These are phyloP conservation scores for Acanthamoeba healyi DNA, from an alignment of 208 protist species.

Conservation along the genomic window DNA sequence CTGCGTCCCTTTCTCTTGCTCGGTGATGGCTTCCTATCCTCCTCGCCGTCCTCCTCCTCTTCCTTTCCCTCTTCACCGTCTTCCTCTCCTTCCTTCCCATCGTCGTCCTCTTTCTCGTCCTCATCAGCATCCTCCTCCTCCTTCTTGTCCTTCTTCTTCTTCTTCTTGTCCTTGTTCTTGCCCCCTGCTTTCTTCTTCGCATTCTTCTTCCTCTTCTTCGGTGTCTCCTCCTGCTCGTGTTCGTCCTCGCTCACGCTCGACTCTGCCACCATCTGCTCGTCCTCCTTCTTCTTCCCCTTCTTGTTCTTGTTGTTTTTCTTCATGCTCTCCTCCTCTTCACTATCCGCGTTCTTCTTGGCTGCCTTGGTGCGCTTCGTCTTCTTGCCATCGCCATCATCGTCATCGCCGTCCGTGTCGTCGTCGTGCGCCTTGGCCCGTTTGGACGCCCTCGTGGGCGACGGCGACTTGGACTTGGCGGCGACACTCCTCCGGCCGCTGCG, in stretches of 20 bases:
- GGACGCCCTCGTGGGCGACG: background rate
- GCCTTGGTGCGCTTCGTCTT: no score
- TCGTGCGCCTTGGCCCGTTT: background rate
- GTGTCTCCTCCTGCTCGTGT: background rate
- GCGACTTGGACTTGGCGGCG: background rate
- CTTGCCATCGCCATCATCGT: background rate
- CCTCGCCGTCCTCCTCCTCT: conserved; percentile 11
- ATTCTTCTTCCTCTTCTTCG: background rate
- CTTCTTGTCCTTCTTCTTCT: background rate
- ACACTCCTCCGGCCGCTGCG: background rate
- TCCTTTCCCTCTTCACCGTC: conserved; percentile 8
- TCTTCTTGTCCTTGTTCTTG: background rate
- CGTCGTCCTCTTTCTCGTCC: background rate
- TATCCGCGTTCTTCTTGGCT: no score
- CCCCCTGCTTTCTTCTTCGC: background rate
- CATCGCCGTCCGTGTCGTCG: background rate
- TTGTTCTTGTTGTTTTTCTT: background rate
- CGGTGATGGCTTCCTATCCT: background rate
- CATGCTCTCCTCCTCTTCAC: no score
- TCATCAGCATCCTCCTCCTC: background rate
- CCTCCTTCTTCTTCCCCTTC: background rate
- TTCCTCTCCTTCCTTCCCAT: background rate
- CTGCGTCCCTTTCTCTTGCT: background rate
- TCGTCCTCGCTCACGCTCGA: background rate
- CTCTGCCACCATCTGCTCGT: background rate